Percentiles rank a stretch among this genome's conserved stretches.
These are phyloP conservation scores for Saussurea involucrata DNA, from an alignment of 129 eudicot genomes.

Conservation along the genomic window DNA sequence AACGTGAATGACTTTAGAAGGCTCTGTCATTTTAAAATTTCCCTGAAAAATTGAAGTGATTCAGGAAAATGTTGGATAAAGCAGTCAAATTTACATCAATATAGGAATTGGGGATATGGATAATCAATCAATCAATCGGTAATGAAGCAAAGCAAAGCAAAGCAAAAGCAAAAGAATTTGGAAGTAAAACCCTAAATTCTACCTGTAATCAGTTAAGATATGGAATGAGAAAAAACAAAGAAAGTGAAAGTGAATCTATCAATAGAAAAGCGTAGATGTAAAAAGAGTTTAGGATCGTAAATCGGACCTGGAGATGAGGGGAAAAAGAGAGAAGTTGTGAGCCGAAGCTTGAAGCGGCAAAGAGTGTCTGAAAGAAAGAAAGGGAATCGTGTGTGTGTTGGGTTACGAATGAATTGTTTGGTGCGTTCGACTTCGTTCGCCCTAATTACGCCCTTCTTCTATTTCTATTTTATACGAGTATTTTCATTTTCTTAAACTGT, in stretches of 20 bases:
- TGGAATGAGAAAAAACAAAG: background rate
- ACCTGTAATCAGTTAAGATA: background rate
- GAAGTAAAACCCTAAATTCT: slow-evolving; percentile 14
- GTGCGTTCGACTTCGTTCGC: slow-evolving; percentile 6
- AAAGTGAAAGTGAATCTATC: background rate
- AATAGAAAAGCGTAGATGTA: background rate
- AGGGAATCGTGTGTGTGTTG: background rate
- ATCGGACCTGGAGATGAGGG: background rate
- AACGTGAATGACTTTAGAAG: slow-evolving; percentile 93
- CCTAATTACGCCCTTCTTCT: background rate
- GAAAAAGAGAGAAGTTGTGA: no score
- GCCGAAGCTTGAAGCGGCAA: background rate
- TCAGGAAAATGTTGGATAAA: background rate
- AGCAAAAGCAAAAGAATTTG: slow-evolving; percentile 2
- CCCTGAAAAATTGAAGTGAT: slow-evolving; percentile 25
- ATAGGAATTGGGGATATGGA: background rate
- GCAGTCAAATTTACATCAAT: background rate
- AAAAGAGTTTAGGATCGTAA: slow-evolving; percentile 1
- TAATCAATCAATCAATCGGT: no score
- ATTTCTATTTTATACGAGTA: background rate
- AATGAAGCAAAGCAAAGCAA: background rate
- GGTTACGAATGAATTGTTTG: slow-evolving; percentile 1
- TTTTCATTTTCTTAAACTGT: background rate
- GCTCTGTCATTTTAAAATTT: slow-evolving; percentile 62
- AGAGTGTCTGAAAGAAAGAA: background rate